Evolutionary conservation across 2,329 filamentous ascomycete species (phyloP).

Genomic region (Aspergillus pseudonomiae): DNA sequence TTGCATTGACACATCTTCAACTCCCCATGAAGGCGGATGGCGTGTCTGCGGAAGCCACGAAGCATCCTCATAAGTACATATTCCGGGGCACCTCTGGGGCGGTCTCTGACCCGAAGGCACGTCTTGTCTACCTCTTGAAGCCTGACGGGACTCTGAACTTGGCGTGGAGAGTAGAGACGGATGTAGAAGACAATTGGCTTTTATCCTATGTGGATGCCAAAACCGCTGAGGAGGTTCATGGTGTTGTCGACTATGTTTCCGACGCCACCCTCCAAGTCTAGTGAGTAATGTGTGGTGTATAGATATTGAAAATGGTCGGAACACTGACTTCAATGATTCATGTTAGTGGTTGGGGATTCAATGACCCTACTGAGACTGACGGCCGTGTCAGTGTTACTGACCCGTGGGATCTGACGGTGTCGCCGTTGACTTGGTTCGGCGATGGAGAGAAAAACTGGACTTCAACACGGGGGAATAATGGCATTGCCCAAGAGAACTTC

Average conservation of each 20-base stretch:
- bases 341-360: constrained; percentile 15
- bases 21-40: constrained; percentile 3
- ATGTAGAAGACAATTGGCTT: constrained; percentile 17
- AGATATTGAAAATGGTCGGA: background rate
- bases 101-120: constrained; percentile 15
- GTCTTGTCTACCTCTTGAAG: constrained; percentile 16
- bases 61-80: constrained; percentile 3
- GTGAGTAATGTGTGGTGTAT: constrained; percentile 7
- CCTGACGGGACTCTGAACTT: constrained; percentile 3
- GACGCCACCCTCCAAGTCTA: constrained; percentile 19
- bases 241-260: constrained; percentile 19
- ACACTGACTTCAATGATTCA: background rate
- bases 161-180: constrained; percentile 18
- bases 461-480: constrained; percentile 19
- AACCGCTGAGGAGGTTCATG: constrained; percentile 9
- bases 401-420: constrained; percentile 13
- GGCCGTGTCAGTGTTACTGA: constrained; percentile 7
- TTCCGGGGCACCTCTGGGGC: constrained; percentile 13
- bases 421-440: constrained; percentile 16
- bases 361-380: constrained; percentile 17
- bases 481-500: constrained; percentile 18
- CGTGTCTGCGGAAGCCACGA: background rate
- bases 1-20: constrained; percentile 1
- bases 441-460: constrained; percentile 15
- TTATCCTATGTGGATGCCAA: constrained; percentile 18